Base-by-base conservation (phyloP, 1,139 yeast species). In the Kodamaea ohmeri region DNA sequence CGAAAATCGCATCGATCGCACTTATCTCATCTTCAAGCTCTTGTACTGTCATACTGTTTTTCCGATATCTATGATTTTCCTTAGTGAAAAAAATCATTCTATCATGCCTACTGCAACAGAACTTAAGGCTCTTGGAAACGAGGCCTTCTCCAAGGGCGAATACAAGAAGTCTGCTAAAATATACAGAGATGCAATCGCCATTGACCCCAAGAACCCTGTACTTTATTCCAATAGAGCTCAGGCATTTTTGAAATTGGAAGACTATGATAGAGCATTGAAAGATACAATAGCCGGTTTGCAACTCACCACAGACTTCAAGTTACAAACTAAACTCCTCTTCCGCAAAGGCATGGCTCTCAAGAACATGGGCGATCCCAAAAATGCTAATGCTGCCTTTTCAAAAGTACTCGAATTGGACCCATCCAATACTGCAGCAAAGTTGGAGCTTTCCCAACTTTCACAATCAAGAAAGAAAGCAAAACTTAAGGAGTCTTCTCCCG, bases 1-100 rank as follows among this genome's bases (percentile, higher is more conserved):
- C 96, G 53, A 79, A 90, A n/a, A 92, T 90, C 2, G 96, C 95
- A 45, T 86, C 85, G 15, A 90, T 80, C 9, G 96, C 94, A 36
- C 76, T 78, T 18, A 87, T 61, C 54, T 92, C 98, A 42, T 88
- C 95, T n/a, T 60, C 53, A 11, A 86, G 64, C 37, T 84, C 89
- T 48, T 78, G 79, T 15, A 63, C 55, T n/a, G 68, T 61, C 72
- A 66, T 67, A n/a, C n/a, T 18, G 16, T 21, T 25, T 18, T 14
- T 9, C 14, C n/a, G n/a, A n/a, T n/a, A n/a, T n/a, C n/a, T n/a
- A n/a, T n/a, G n/a, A n/a, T n/a, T n/a, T n/a, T 11, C 21, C 25
- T 6, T 18, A 19, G 14, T 3, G 11, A 18, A 11, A 34, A 30
- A 27, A 24, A 17, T 22, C 9, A 27, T 16, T 13, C 30, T 16